Conservation (phyloP, 805 yeast species). For the Wickerhamiella dianesei region DNA sequence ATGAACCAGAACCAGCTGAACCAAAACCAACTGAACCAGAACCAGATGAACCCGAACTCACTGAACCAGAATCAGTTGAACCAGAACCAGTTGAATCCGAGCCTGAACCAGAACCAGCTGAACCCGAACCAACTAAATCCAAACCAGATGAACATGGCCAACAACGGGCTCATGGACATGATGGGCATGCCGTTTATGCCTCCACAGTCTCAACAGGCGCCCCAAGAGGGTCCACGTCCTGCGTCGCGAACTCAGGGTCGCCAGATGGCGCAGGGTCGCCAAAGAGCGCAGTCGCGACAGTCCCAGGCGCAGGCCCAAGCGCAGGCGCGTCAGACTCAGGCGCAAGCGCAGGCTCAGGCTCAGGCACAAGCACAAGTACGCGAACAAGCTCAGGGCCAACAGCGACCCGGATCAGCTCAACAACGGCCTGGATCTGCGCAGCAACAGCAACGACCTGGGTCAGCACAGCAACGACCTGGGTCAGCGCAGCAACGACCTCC, state of each 20-base stretch:
- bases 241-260: too few species aligned
- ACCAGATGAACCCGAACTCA: not conserved
- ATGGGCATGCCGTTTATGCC: not conserved
- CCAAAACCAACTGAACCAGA: not conserved
- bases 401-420: conserved; percentile 3
- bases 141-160: too few species aligned
- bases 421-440: conserved; percentile 6
- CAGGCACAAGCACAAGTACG: conserved; percentile 17
- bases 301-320: conserved; percentile 12
- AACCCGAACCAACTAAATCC: too few species aligned
- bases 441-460: conserved; percentile 8
- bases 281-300: conserved; percentile 6
- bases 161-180: not conserved
- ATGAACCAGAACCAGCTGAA: not conserved
- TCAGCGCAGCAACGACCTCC: conserved; percentile 2
- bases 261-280: not conserved
- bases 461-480: conserved; percentile 4
- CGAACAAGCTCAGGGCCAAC: conserved; percentile 26
- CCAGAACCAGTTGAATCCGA: not conserved
- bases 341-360: conserved; percentile 35
- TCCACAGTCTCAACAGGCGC: not conserved
- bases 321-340: conserved; percentile 23
- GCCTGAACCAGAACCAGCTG: not conserved
- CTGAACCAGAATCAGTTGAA: not conserved
- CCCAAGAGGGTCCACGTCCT: not conserved